Base-by-base conservation (phyloP, 352 stramenopile species). In the Pythium dissotocum region DNA sequence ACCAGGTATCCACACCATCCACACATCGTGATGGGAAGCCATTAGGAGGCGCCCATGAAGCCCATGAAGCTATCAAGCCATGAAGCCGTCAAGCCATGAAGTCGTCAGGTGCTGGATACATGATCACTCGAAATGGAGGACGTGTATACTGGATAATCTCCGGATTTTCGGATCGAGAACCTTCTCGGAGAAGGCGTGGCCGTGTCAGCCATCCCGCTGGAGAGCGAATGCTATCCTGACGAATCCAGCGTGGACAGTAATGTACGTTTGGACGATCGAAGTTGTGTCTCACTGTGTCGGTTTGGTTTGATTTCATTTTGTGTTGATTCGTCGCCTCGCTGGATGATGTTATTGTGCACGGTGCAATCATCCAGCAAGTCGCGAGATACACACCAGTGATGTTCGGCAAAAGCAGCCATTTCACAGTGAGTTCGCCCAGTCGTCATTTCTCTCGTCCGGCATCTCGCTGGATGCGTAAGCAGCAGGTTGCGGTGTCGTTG, bases 391-490 rank as follows among this genome's bases (percentile, higher is more conserved):
- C 36, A 44, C 36, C 36, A 44, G 36, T 12, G 33, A 38, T 44
- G 36, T 3, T 14, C 36, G 7, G 7, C 36, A 44, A n/a, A 8
- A n/a, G 40, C 40, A 49, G 40, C 40, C 18, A 49, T 49, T 24
- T 49, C 18, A n/a, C 40, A 49, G 40, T 49, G 40, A 49, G 40
- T 24, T 49, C 40, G 40, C 40, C 40, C 40, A 49, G 40, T 49
- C 18, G 46, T 10, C 46, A 53, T 53, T 53, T 53, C 46, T 53
- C n/a, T 53, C n/a, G 46, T n/a, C 46, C n/a, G 4, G 2, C 18
- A n/a, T 53, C 46, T 9, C 46, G 46, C 7, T 32, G 46, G n/a
- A 53, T 53, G 46, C 46, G 46, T 53, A 53, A 53, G 46, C 46
- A 16, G n/a, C 18, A 14, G 0, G 46, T 53, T n/a, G 46, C 21